phyloP scores from a whole-genome alignment of 352 stramenopile species.

The Aphanomyces cochlioides region DNA sequence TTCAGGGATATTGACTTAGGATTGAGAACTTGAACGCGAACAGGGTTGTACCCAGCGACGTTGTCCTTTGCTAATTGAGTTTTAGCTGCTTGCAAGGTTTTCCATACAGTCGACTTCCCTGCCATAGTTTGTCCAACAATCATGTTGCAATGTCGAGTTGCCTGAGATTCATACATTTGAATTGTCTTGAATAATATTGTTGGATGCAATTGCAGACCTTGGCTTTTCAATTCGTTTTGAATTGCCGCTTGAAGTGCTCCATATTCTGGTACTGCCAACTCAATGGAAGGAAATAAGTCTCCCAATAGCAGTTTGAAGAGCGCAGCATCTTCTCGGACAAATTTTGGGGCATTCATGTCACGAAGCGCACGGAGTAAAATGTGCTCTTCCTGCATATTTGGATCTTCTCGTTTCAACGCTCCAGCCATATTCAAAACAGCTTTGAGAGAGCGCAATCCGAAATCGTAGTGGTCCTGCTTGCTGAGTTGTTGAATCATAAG shows the following conservation, averaged over 20 bases:
- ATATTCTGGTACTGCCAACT: conserved; percentile 88
- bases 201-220: conserved; percentile 85
- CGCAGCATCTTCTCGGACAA: conserved; percentile 89
- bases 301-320: conserved; percentile 88
- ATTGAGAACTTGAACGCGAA: conserved; percentile 83
- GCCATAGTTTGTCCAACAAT: conserved; percentile 91
- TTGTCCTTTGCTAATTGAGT: conserved; percentile 71
- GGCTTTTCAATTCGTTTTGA: conserved; percentile 74
- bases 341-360: conserved; percentile 95
- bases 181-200: conserved; percentile 94
- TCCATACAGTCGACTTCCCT: conserved; percentile 88
- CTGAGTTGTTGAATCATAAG: conserved; percentile 85
- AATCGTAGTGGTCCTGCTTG: conserved; percentile 88
- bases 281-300: conserved; percentile 87
- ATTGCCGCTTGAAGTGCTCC: conserved; percentile 87
- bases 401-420: conserved; percentile 91
- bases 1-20: conserved; percentile 87
- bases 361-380: conserved; percentile 94
- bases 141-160: conserved; percentile 93
- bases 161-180: conserved; percentile 92
- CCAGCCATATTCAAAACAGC: conserved; percentile 84
- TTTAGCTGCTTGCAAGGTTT: conserved; percentile 67
- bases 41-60: conserved; percentile 70
- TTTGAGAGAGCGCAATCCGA: conserved; percentile 76
- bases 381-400: conserved; percentile 92